Conservation (phyloP, 495 filamentous ascomycete species). For the Penicillium desertorum region DNA sequence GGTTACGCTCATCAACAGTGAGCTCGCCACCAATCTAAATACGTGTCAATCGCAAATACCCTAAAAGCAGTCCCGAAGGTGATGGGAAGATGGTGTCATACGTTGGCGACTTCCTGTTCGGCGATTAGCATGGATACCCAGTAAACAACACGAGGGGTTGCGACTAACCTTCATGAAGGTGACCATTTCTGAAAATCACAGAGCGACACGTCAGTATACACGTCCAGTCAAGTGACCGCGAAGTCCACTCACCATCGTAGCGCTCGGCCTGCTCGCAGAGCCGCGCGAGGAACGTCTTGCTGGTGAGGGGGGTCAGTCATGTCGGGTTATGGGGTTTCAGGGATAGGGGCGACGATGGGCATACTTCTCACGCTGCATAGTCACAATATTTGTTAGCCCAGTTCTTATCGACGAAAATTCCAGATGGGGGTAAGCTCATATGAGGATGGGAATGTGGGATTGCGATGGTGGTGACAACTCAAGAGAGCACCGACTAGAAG, state of each 20-base stretch:
- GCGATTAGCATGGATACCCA: slow-evolving; percentile 37
- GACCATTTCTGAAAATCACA: slow-evolving; percentile 77
- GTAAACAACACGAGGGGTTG: slow-evolving; percentile 13
- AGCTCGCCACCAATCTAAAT: slow-evolving; percentile 81
- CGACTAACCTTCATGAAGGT: slow-evolving; percentile 94
- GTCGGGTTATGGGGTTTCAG: slow-evolving; percentile 16
- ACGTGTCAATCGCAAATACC: slow-evolving; percentile 29
- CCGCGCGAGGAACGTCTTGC: slow-evolving; percentile 99
- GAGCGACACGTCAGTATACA: slow-evolving; percentile 25
- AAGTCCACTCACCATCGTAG: slow-evolving; percentile 81
- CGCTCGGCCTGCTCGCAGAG: slow-evolving; percentile 99
- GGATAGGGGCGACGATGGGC: slow-evolving; percentile 19
- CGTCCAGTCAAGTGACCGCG: not conserved
- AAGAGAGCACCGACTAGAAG: slow-evolving; percentile 42
- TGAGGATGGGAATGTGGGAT: slow-evolving; percentile 30
- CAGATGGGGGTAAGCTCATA: slow-evolving; percentile 21
- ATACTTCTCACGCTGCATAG: slow-evolving; percentile 79
- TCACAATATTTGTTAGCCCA: slow-evolving; percentile 30
- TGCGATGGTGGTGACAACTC: slow-evolving; percentile 34
- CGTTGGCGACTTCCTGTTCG: slow-evolving; percentile 89
- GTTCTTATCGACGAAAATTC: slow-evolving; percentile 11
- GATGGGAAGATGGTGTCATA: slow-evolving; percentile 45
- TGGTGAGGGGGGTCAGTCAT: slow-evolving; percentile 51
- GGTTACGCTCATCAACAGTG: slow-evolving; percentile 97
- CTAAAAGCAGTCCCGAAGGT: not conserved